A percentile compares a stretch with the other conserved stretches of the same genome.
Conservation (phyloP, 768 basidiomycete genomes). For the Tylopilus rubrobrunneus region DNA sequence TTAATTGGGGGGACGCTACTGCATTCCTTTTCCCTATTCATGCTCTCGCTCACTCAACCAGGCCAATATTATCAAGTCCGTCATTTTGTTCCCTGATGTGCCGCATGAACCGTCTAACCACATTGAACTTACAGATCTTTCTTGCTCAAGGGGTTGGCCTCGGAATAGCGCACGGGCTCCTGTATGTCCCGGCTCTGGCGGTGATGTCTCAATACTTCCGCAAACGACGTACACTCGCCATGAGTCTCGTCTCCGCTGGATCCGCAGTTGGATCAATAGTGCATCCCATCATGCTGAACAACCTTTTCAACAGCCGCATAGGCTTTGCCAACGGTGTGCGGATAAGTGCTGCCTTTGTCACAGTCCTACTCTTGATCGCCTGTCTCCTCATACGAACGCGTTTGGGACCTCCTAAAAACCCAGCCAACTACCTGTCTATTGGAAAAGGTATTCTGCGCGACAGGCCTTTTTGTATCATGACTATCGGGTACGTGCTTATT, state of each 20-base stretch:
- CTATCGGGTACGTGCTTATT: slow-evolving; percentile 16
- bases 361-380: slow-evolving; percentile 33
- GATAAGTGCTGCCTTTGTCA: slow-evolving; percentile 42
- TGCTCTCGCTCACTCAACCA: slow-evolving; percentile 42
- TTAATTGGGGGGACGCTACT: slow-evolving; percentile 43
- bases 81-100: not conserved
- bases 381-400: slow-evolving; percentile 36
- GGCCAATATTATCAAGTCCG: slow-evolving; percentile 41
- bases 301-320: slow-evolving; percentile 11
- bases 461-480: slow-evolving; percentile 17
- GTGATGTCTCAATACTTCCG: slow-evolving; percentile 45
- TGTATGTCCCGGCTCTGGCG: slow-evolving; percentile 43
- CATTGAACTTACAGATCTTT: slow-evolving; percentile 36
- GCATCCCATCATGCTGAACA: slow-evolving; percentile 33
- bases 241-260: slow-evolving; percentile 41
- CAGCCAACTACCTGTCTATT: slow-evolving; percentile 14
- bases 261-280: slow-evolving; percentile 28
- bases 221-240: slow-evolving; percentile 37
- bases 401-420: slow-evolving; percentile 30
- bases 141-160: slow-evolving; percentile 45
- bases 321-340: slow-evolving; percentile 48
- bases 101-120: not conserved
- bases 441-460: slow-evolving; percentile 15
- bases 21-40: slow-evolving; percentile 39
- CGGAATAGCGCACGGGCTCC: slow-evolving; percentile 44